Percentiles rank a stretch among this genome's conserved stretches.
These are phyloP conservation scores for Monosporascus sp. DNA, from an alignment of 2,329 filamentous ascomycete genomes.

Conservation along the genomic window DNA sequence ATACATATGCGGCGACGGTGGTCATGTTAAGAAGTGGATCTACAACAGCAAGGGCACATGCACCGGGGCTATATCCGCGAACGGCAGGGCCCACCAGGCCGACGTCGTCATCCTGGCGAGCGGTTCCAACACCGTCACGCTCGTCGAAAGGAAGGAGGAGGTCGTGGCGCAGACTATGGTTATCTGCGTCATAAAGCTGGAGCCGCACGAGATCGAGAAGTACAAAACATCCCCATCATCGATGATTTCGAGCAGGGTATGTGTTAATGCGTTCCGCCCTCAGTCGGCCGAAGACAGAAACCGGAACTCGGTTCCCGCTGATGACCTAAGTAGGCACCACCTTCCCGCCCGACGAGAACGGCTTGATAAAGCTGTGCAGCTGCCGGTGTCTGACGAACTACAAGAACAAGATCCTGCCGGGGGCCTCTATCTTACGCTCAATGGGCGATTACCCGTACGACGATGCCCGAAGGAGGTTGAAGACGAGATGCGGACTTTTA, in stretches of 20 bases:
- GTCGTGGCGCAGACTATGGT: conserved; percentile 60
- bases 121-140: conserved; percentile 59
- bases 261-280: neutral
- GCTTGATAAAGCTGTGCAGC: conserved; percentile 48
- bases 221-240: conserved; percentile 37
- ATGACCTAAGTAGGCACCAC: conserved; percentile 33
- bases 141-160: conserved; percentile 59
- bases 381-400: conserved; percentile 48
- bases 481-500: conserved; percentile 43
- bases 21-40: conserved; percentile 15
- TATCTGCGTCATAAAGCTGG: conserved; percentile 58
- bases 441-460: conserved; percentile 21
- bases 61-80: conserved; percentile 44
- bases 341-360: conserved; percentile 45
- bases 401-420: conserved; percentile 19
- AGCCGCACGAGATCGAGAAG: conserved; percentile 48
- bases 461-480: conserved; percentile 45
- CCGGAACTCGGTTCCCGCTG: too few relatives aligned
- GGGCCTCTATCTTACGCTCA: conserved; percentile 14
- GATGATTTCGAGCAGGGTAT: conserved; percentile 21
- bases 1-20: conserved; percentile 22
- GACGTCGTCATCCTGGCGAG: conserved; percentile 60
- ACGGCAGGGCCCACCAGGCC: conserved; percentile 44
- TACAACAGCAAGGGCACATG: conserved; percentile 21
- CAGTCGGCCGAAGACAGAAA: too few relatives aligned